These are phyloP conservation scores for Pyronema omphalodes DNA, from an alignment of 495 filamentous ascomycete species.

Conservation along the genomic window DNA sequence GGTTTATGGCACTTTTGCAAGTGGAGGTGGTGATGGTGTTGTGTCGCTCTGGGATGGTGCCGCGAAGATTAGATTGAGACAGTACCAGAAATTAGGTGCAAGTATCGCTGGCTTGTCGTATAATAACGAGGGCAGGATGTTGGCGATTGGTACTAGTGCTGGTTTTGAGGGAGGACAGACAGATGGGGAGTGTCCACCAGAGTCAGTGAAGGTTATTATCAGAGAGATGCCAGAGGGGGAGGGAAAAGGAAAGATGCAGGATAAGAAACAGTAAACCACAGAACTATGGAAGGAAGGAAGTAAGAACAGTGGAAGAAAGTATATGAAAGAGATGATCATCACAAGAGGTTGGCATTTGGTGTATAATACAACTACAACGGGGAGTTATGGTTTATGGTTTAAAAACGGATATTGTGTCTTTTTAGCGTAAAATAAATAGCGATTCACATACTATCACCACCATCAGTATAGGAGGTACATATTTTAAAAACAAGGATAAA, in stretches of 20 bases:
- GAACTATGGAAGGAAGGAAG: too few relatives aligned
- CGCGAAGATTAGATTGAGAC: constrained; percentile 72
- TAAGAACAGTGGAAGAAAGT: too few relatives aligned
- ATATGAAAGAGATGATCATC: too few relatives aligned
- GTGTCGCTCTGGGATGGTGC: constrained; percentile 93
- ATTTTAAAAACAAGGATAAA: too few relatives aligned
- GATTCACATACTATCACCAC: too few relatives aligned
- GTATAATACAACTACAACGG: too few relatives aligned
- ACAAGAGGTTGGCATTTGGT: too few relatives aligned
- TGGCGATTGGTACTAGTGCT: constrained; percentile 70
- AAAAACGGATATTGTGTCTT: too few relatives aligned
- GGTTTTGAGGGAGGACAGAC: constrained; percentile 87
- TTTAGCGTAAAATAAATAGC: too few relatives aligned
- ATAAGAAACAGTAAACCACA: too few relatives aligned
- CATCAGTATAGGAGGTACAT: too few relatives aligned
- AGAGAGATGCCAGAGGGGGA: constrained; percentile 71
- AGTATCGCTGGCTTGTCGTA: constrained; percentile 65
- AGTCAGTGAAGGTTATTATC: constrained; percentile 57
- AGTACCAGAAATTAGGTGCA: constrained; percentile 66
- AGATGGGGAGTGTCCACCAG: constrained; percentile 39
- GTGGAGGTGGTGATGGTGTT: constrained; percentile 80
- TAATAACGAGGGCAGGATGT: constrained; percentile 56
- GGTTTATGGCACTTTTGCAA: constrained; percentile 75
- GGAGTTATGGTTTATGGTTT: too few relatives aligned
- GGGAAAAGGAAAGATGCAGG: constrained; percentile 62